Evolutionary conservation across 208 protist species (phyloP).

Genomic region (Leishmania tarentolae): DNA sequence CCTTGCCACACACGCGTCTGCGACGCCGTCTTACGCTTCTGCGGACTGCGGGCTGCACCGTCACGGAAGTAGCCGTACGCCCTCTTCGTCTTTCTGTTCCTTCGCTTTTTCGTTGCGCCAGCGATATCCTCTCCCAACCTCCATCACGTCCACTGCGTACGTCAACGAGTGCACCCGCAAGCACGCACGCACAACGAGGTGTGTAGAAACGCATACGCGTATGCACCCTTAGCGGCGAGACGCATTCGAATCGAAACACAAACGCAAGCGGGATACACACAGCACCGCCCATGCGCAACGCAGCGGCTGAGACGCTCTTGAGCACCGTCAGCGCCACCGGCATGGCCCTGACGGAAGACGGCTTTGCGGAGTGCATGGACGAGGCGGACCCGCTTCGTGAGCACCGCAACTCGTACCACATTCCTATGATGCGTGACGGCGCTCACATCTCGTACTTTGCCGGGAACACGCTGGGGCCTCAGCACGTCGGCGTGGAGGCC

Average conservation of each 20-base stretch:
- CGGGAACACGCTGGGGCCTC: constrained; percentile 89
- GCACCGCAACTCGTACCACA: constrained; percentile 59
- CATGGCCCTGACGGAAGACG: constrained; percentile 69
- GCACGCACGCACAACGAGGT: not conserved
- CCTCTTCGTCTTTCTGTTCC: not conserved
- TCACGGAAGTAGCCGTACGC: not conserved
- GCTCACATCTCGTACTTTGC: constrained; percentile 78
- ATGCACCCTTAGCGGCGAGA: not conserved
- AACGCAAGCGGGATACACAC: not conserved
- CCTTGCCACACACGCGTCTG: not conserved
- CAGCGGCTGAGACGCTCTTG: constrained; percentile 61
- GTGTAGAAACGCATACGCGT: not conserved
- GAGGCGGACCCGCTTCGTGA: constrained; percentile 57
- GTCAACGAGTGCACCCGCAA: not conserved
- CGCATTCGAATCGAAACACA: not conserved
- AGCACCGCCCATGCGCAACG: constrained; percentile 53
- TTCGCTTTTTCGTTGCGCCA: not conserved
- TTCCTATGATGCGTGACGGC: constrained; percentile 54
- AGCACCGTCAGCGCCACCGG: constrained; percentile 46
- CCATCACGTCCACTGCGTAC: not conserved
- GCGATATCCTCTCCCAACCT: not conserved
- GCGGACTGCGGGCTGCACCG: not conserved
- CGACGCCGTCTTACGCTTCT: not conserved
- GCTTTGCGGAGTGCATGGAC: constrained; percentile 75
- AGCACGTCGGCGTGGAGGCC: constrained; percentile 73